Conservation (phyloP, 2,329 filamentous ascomycete genomes). For the Microdochium bolleyi region DNA sequence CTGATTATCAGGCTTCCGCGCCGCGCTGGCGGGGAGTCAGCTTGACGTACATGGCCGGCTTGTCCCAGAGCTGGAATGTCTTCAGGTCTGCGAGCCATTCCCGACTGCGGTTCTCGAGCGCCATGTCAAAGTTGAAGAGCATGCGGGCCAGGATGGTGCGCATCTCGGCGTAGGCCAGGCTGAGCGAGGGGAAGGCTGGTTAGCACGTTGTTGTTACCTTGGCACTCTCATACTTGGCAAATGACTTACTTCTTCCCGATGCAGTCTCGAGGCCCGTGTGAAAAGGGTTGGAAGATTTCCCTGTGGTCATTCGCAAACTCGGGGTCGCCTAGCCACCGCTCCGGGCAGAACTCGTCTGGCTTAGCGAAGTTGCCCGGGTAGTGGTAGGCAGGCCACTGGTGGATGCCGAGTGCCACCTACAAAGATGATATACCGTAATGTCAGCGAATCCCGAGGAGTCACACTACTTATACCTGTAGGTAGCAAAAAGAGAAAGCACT, state of each 20-base stretch:
- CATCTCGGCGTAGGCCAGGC: conserved; percentile 32
- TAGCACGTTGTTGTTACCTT: background rate
- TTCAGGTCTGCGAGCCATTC: conserved; percentile 1
- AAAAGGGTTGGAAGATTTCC: conserved; percentile 27
- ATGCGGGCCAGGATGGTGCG: conserved; percentile 28
- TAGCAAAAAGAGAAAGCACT: too few relatives aligned
- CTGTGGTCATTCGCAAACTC: conserved; percentile 22
- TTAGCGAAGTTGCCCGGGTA: conserved; percentile 26
- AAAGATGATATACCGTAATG: background rate
- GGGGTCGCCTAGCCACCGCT: conserved; percentile 24
- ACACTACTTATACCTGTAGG: background rate
- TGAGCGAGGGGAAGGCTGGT: conserved; percentile 5
- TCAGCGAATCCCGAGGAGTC: conserved; percentile 11
- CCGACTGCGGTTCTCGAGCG: conserved; percentile 9
- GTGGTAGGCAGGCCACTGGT: conserved; percentile 11
- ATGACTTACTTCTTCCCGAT: conserved; percentile 30
- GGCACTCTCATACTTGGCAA: background rate
- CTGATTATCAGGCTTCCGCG: too few relatives aligned
- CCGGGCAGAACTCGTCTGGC: conserved; percentile 27
- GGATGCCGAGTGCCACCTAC: background rate
- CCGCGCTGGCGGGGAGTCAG: background rate
- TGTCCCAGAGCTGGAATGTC: background rate
- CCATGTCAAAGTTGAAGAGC: conserved; percentile 30
- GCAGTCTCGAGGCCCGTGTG: conserved; percentile 27
- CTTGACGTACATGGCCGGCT: background rate